Percentiles rank a stretch among this genome's conserved stretches.
Evolutionary conservation across 495 filamentous ascomycete species (phyloP).

Genomic region (Neurospora sublineolata): DNA sequence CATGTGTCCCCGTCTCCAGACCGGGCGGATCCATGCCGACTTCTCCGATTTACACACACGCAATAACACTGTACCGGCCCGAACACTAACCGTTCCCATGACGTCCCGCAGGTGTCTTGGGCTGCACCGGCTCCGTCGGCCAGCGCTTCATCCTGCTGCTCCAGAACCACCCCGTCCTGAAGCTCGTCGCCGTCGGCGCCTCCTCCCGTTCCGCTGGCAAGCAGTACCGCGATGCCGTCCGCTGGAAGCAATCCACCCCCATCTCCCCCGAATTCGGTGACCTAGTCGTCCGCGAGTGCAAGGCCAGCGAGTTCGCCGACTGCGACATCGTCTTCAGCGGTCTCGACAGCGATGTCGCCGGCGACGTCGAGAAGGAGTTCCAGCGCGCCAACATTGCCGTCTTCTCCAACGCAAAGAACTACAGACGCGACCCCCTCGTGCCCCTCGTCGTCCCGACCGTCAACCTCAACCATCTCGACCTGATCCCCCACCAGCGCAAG

Average conservation of each 20-base stretch:
- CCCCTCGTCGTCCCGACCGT: slow-evolving; percentile 79
- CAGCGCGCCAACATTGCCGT: slow-evolving; percentile 65
- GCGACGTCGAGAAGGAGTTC: slow-evolving; percentile 73
- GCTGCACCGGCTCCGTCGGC: slow-evolving; percentile 71
- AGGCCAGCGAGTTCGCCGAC: slow-evolving; percentile 59
- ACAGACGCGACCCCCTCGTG: slow-evolving; percentile 70
- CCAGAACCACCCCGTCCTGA: slow-evolving; percentile 64
- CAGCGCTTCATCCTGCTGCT: slow-evolving; percentile 79
- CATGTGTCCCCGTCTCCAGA: not conserved
- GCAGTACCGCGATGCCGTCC: slow-evolving; percentile 70
- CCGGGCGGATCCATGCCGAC: not conserved
- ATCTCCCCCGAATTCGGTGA: slow-evolving; percentile 57
- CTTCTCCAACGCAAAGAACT: slow-evolving; percentile 87
- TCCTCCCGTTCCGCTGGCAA: slow-evolving; percentile 70
- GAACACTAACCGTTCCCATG: not conserved
- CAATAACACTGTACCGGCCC: slow-evolving; percentile 4
- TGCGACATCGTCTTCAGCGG: slow-evolving; percentile 86
- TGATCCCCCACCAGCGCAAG: slow-evolving; percentile 66
- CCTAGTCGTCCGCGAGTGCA: slow-evolving; percentile 65
- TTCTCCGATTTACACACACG: not conserved
- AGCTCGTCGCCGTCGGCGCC: slow-evolving; percentile 66
- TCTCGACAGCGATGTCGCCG: slow-evolving; percentile 74
- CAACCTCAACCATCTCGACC: slow-evolving; percentile 64
- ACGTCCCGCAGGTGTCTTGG: slow-evolving; percentile 45
- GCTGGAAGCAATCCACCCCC: slow-evolving; percentile 70